phyloP scores from a whole-genome alignment of 1,139 yeast species.

The Pichia sp. region DNA sequence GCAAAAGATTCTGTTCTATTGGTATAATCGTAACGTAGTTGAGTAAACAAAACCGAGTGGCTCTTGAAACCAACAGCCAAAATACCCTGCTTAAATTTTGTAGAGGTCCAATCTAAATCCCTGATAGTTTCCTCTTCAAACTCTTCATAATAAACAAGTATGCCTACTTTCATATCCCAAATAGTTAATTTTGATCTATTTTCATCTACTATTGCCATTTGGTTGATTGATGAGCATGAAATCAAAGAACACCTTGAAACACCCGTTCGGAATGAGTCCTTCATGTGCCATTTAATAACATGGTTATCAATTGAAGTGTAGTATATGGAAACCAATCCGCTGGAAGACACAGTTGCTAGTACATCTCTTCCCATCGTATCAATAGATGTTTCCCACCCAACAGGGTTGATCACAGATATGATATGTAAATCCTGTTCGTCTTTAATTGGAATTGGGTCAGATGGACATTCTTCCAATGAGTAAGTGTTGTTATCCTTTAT shows the following conservation, averaged over 20 bases:
- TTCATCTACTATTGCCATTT: conserved; percentile 62
- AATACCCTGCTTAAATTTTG: conserved; percentile 62
- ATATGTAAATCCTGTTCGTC: conserved; percentile 33
- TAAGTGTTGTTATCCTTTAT: conserved; percentile 6
- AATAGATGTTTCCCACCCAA: conserved; percentile 40
- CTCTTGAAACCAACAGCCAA: conserved; percentile 70
- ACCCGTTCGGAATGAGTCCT: conserved; percentile 48
- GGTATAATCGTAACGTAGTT: conserved; percentile 82
- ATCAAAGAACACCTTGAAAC: conserved; percentile 45
- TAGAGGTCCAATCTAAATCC: conserved; percentile 80
- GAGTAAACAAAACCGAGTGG: conserved; percentile 64
- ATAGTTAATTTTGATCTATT: conserved; percentile 47
- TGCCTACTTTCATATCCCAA: conserved; percentile 68
- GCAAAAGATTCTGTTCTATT: conserved; percentile 72
- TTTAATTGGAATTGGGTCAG: conserved; percentile 23
- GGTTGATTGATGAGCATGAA: conserved; percentile 69
- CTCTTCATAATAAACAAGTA: conserved; percentile 56
- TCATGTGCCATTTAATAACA: conserved; percentile 43
- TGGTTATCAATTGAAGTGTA: conserved; percentile 31
- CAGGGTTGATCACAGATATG: conserved; percentile 62
- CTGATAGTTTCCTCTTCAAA: conserved; percentile 30
- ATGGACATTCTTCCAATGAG: conserved; percentile 21
- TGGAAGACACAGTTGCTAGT: conserved; percentile 48
- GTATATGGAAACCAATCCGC: conserved; percentile 52
- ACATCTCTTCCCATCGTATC: conserved; percentile 43